Base-by-base conservation (phyloP, 2,329 filamentous ascomycete genomes). In the Claviceps pusilla region DNA sequence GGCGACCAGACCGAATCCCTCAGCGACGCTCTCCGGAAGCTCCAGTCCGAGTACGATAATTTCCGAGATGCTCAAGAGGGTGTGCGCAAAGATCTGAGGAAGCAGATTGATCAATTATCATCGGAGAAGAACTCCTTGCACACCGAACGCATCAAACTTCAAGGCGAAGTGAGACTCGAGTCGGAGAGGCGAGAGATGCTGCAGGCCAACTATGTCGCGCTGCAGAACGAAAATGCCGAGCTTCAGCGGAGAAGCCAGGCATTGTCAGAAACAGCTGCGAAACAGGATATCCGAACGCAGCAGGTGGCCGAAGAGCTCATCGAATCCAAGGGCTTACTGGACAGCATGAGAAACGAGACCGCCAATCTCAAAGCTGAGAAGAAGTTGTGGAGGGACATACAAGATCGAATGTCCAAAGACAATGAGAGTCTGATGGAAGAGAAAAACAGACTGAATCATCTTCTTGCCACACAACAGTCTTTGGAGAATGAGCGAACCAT, bases 341-440 rank as follows among this genome's bases (percentile, higher is more conserved):
- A 98, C 64, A 90, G 89, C 63, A 79, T 96, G 68, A 86, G 89
- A 52, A 89, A 89, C 59, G 93, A 98, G 66, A 89, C 84, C 53
- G 84, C 89, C 16, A 96, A 97, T 64, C 78, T 96, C 39, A 95
- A 95, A 68, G 90, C 91, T 0, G 91, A 97, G 69, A 95, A 95
- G 71, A 86, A 89, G 42, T 76, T 98, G 10, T 95, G 87, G 86
- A 95, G 93, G 72, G 88, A 86, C 54, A 95, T 96, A 39, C 90
- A 97, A 66, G 84, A 87, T 58, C 83, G 94, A 52, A 76, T 97
- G 47, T 86, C 81, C 58, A 88, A 93, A 62, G 90, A 97, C 64
- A 95, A 93, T 59, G 89, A 95, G 64, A 81, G 73, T 24, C 74
- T 97, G 12, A 78, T 86, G 46, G 87, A 94, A 57, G 93, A 98